Base-by-base conservation (phyloP, 2,329 filamentous ascomycete genomes). In the Biscogniauxia marginata region DNA sequence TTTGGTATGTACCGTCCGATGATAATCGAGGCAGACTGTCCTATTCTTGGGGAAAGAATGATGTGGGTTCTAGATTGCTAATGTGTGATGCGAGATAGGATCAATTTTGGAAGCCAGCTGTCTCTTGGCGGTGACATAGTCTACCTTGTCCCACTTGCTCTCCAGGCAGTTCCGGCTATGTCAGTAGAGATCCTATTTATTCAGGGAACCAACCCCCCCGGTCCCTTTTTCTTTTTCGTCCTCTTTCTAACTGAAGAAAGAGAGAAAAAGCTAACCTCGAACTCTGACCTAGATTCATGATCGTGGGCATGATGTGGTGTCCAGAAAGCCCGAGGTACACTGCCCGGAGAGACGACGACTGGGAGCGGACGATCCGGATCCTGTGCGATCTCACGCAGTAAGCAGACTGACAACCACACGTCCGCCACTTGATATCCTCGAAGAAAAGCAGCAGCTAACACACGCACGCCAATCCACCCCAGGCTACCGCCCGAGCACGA, bases 151-250 rank as follows among this genome's bases (percentile, higher is more conserved):
- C 87, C 88, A 0, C 75, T 90, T 3, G 79, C 82, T 8, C 77
- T 89, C 57, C 88, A 90, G 70, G 80, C 78, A 52, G 74, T 89
- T 3, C 87, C 87, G 0, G 86, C 86, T 1, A 62, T 87, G 54
- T 77, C 65, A 61, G 73, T 54, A 6, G 8, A 18, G 2, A 7
- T 30, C 11, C 20, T 8, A 18, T 24, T 2, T 5, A 11, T 11
- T 11, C 11, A 46, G 3, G n/a, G 46, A 16, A n/a, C n/a, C n/a
- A n/a, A n/a, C 4, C 5, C 30, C 9, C 6, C 30, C 9, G 5
- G 13, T 16, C 1, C 30, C 30, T 6, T 2, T 16, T 39, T 16
- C 9, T 16, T 3, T n/a, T n/a, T 39, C 9, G 13, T n/a, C 30
- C n/a, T 16, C 7, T 6, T 4, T 6, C 5, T 16, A n/a, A 39